Conservation (phyloP, 2,329 filamentous ascomycete genomes). For the Eurotiales sp. region DNA sequence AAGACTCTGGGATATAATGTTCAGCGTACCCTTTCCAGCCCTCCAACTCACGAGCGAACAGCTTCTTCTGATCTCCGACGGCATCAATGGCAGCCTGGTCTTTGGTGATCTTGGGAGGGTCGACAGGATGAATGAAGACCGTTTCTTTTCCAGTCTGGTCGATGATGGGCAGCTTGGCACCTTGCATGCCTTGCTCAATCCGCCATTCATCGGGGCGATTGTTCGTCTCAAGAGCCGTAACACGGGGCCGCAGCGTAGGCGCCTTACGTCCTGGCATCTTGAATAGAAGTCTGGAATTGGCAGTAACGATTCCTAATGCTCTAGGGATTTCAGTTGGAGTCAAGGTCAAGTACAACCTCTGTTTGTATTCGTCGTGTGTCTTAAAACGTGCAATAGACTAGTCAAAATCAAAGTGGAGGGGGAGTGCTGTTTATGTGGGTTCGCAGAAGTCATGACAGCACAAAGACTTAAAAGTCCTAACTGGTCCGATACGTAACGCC, state of each 20-base stretch:
- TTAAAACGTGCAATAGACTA: no score
- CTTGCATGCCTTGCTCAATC: conserved; percentile 51
- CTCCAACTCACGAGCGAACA: conserved; percentile 43
- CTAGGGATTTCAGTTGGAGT: no score
- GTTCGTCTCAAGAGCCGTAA: conserved; percentile 8
- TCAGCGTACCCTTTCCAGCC: conserved; percentile 46
- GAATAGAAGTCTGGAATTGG: neutral
- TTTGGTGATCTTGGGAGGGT: conserved; percentile 31
- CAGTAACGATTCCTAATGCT: no score
- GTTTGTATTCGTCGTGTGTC: no score
- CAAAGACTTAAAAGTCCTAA: no score
- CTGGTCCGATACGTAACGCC: no score
- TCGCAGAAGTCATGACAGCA: no score
- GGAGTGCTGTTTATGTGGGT: no score
- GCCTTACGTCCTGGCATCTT: neutral
- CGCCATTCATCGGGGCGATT: conserved; percentile 50
- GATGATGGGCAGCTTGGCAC: conserved; percentile 44
- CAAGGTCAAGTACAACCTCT: no score
- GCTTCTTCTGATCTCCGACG: conserved; percentile 36
- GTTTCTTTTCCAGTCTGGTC: conserved; percentile 44
- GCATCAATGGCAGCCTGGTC: conserved; percentile 41
- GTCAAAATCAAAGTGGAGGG: no score
- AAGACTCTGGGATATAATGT: neutral
- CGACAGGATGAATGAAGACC: conserved; percentile 22
- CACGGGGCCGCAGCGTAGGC: neutral